phyloP scores from a whole-genome alignment of 2,329 filamentous ascomycete genomes.

The Talaromyces sp. region DNA sequence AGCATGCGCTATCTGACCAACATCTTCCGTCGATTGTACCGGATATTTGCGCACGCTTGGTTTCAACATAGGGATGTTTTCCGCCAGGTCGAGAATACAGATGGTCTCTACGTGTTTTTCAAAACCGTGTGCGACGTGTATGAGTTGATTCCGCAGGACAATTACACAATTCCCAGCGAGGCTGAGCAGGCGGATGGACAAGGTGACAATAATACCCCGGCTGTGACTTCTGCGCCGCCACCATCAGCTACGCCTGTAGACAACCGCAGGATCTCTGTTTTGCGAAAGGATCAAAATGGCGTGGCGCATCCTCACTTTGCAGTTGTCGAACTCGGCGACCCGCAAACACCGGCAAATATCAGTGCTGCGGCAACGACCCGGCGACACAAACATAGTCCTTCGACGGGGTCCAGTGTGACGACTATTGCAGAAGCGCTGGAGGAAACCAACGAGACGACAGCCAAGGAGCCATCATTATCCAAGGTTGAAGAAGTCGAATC shows the following conservation, averaged over 20 bases:
- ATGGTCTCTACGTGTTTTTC: constrained; percentile 93
- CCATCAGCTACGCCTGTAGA: constrained; percentile 17
- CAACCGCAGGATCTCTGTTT: constrained; percentile 29
- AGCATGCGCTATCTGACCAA: constrained; percentile 70
- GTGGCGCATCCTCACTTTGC: constrained; percentile 15
- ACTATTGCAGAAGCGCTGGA: constrained; percentile 81
- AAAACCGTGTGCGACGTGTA: constrained; percentile 95
- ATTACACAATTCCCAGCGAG: constrained; percentile 90
- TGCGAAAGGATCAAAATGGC: constrained; percentile 27
- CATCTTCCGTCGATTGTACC: constrained; percentile 87
- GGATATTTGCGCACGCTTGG: constrained; percentile 98
- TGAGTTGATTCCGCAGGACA: constrained; percentile 81
- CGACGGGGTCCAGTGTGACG: constrained; percentile 69
- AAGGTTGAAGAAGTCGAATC: constrained; percentile 7
- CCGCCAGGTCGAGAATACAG: constrained; percentile 84
- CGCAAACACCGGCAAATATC: constrained; percentile 41
- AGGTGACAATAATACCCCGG: background rate
- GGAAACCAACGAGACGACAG: constrained; percentile 48
- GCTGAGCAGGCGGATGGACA: constrained; percentile 61
- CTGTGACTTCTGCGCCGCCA: constrained; percentile 12
- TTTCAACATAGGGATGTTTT: constrained; percentile 95
- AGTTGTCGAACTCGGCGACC: constrained; percentile 13
- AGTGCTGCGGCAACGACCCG: constrained; percentile 66
- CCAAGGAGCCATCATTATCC: background rate
- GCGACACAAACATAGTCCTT: constrained; percentile 76